Evolutionary conservation across 2,329 filamentous ascomycete species (phyloP).

Genomic region (Pseudocercospora fijiensis): DNA sequence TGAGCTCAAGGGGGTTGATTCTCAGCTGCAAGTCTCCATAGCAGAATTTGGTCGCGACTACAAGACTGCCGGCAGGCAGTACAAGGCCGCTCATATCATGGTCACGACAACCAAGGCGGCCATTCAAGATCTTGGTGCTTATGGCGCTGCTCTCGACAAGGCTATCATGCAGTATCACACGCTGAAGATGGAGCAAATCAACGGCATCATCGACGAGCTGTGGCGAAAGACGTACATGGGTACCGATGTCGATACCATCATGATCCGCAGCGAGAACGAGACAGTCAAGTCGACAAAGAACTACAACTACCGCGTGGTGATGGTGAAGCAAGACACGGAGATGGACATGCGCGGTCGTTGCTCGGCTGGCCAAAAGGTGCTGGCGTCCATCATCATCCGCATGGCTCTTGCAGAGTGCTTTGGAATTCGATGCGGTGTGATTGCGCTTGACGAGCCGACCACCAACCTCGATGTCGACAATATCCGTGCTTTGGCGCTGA

Average conservation of each 20-base stretch:
- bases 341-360: conserved; percentile 99
- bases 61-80: conserved; percentile 74
- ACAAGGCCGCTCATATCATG: conserved; percentile 83
- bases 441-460: conserved; percentile 94
- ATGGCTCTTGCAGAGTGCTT: conserved; percentile 95
- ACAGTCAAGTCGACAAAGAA: conserved; percentile 69
- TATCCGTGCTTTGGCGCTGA: conserved; percentile 82
- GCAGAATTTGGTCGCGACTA: conserved; percentile 84
- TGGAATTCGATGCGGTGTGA: conserved; percentile 90
- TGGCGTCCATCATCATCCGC: conserved; percentile 96
- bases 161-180: conserved; percentile 97
- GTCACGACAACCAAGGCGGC: conserved; percentile 90
- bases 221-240: conserved; percentile 97
- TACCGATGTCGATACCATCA: conserved; percentile 93
- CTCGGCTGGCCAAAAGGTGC: conserved; percentile 92
- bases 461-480: conserved; percentile 96
- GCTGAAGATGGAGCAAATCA: conserved; percentile 98
- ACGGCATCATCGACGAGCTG: conserved; percentile 89
- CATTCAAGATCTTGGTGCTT: conserved; percentile 83
- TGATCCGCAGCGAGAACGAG: conserved; percentile 90
- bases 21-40: conserved; percentile 70
- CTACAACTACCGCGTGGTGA: conserved; percentile 96
- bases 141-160: conserved; percentile 80
- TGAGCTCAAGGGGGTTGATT: conserved; percentile 78
- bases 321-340: conserved; percentile 95